Evolutionary conservation across 2,329 filamentous ascomycete genomes (phyloP), one percentile per base, ranked within the genome.

Genomic region (Epichloe sp.): DNA sequence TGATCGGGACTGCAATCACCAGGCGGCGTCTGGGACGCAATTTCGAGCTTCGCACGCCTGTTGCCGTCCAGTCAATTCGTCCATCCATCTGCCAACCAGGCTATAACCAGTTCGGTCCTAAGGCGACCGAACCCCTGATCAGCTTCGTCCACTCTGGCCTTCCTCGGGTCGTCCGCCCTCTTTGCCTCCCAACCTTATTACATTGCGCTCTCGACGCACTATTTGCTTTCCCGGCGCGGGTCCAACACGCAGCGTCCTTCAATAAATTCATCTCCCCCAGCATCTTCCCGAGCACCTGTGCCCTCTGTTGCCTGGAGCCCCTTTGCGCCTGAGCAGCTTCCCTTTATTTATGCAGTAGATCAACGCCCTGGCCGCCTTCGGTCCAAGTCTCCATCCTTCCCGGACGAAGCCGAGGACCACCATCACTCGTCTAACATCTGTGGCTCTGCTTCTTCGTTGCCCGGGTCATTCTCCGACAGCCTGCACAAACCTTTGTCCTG

Each of bases 271-370:
- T 17, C 44, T 6, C 40, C n/a, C 19, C 42, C 34, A 48, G 10
- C 37, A 36, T 31, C 11, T 14, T 44, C 19, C 43, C 46, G 31
- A 52, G 17, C 44, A 40, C 23, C 50, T 14, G n/a, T 50, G 7
- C 44, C 48, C n/a, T 21, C 15, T 15, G 15, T 52, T 19, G 19
- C 44, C 23, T 48, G 47, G 35, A 47, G 38, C 43, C 36, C 36
- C 50, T 35, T 50, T 50, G 44, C 53, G 53, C 43, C 50, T 42
- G 50, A 52, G 53, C 47, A 48, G 52, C 46, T 49, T 52, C 49
- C 35, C 26, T 23, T 19, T 14, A 35, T 54, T 48, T 46, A 52
- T 48, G 47, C 52, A 42, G 36, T 37, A 48, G 43, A 44, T 43
- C 37, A 47, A 41, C 44, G 38, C 15, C 36, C 44, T 21, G 44